Conservation (phyloP, 1,284 basidiomycete species). For the Kwoniella shivajii region DNA sequence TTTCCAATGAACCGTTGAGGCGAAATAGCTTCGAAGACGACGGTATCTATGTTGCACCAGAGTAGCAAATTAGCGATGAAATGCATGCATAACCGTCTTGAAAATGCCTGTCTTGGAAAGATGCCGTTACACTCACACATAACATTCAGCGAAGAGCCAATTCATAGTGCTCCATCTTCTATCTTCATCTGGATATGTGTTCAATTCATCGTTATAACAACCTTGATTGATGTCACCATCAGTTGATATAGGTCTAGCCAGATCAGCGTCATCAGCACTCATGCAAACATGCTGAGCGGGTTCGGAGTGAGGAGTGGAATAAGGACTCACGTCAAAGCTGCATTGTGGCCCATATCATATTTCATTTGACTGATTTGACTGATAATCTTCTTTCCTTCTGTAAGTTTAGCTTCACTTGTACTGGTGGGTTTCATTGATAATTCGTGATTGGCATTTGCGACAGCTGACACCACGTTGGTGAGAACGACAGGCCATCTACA, state of each 20-base stretch:
- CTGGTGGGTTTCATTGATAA: constrained; percentile 47
- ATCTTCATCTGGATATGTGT: constrained; percentile 59
- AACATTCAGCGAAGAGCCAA: constrained; percentile 91
- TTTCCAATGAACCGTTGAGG: constrained; percentile 70
- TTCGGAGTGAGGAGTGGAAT: not conserved
- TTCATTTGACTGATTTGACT: constrained; percentile 77
- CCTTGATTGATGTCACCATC: constrained; percentile 71
- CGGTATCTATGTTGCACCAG: constrained; percentile 67
- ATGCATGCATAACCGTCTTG: not conserved
- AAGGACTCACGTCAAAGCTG: constrained; percentile 65
- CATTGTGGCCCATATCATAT: constrained; percentile 85
- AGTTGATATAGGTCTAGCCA: constrained; percentile 63
- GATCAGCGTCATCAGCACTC: not conserved
- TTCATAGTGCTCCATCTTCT: constrained; percentile 88
- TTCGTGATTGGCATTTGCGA: constrained; percentile 65
- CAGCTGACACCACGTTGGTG: constrained; percentile 72
- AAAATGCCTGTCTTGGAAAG: not conserved
- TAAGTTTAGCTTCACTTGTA: constrained; percentile 45
- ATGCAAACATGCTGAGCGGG: not conserved
- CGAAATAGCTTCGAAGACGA: constrained; percentile 74
- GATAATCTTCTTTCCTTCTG: constrained; percentile 79
- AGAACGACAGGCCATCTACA: constrained; percentile 84
- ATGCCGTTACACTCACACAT: constrained; percentile 58
- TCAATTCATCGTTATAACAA: constrained; percentile 74
- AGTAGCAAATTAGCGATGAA: not conserved